phyloP scores from a whole-genome alignment of 148 eudicot species.

The Diospyros lotus region DNA sequence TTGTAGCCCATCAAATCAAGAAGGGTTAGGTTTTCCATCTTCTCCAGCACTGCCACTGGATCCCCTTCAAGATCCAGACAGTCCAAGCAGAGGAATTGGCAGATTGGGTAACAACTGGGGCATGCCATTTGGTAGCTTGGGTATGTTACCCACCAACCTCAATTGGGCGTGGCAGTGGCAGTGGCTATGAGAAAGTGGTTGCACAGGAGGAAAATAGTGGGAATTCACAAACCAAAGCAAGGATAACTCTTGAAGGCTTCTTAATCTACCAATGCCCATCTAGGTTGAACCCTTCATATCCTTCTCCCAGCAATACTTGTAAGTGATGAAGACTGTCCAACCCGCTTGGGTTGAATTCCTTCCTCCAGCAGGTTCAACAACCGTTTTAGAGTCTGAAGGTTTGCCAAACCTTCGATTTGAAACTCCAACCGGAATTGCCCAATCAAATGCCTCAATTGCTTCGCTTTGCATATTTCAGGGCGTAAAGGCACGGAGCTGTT shows the following conservation, averaged over 20 bases:
- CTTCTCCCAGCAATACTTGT: neutral
- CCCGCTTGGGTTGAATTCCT: neutral
- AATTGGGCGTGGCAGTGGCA: neutral
- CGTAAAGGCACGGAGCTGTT: neutral
- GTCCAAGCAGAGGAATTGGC: neutral
- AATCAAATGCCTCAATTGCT: neutral
- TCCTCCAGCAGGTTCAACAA: neutral
- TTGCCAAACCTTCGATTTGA: neutral
- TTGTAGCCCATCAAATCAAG: neutral
- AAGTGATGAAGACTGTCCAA: neutral
- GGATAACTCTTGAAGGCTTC: neutral
- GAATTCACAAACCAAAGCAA: rapidly evolving
- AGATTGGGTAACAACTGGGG: neutral
- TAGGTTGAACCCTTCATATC: neutral
- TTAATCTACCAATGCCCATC: neutral
- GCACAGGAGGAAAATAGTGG: neutral
- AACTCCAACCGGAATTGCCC: neutral
- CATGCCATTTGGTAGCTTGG: neutral
- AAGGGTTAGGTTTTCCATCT: neutral
- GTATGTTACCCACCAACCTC: neutral
- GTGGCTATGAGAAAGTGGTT: slow-evolving; percentile 7
- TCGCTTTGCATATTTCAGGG: neutral
- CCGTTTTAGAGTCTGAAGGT: neutral
- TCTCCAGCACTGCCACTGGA: slow-evolving; percentile 3
- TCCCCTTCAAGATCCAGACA: neutral